Evolutionary conservation across 495 filamentous ascomycete species (phyloP), one percentile per base, ranked within the genome.

Genomic region (Trichoderma virens): DNA sequence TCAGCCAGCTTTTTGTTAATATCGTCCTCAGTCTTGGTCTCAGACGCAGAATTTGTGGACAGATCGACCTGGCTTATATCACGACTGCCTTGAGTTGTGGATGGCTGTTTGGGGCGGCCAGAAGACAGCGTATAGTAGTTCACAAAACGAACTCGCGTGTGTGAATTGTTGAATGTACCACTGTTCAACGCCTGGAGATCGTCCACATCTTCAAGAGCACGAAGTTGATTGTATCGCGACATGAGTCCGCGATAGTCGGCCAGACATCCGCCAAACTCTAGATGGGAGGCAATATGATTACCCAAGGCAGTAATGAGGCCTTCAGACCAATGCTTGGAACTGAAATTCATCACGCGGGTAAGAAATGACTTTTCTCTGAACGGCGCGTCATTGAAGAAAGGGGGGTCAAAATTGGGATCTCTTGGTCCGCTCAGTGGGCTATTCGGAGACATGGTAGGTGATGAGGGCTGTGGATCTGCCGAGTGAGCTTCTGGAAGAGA

Each of bases 71-170:
- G 51, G 23, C 51, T 56, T 14, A n/a, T 56, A 30, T 56, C 51
- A 16, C 9, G 51, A 30, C 51, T 56, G 9, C 27, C 51, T 13
- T 30, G 28, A 16, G 51, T 25, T 28, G 27, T 5, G 9, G 6
- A 23, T 28, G 73, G 67, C 28, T 65, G 73, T 71, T 74, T 59
- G 62, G 65, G 47, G 67, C 78, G 76, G 2, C 91, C 92, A 5
- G 88, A 89, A 63, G 90, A 92, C 30, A 89, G 81, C 9, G 93
- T 96, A 70, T 94, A 97, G 72, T 96, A 97, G 69, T 97, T 96
- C 45, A 90, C 79, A 69, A 97, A 96, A 2, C 91, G 81, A 13
- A 93, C 81, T 62, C 83, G 78, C 61, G 70, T 63, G 2, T 59
- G 30, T 3, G 47, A 28, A 3, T 14, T 30, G 47, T 20, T 51